Percentiles rank a stretch among this genome's conserved stretches.
phyloP scores from a whole-genome alignment of 2,329 filamentous ascomycete genomes.

The Mariannaea sp. region DNA sequence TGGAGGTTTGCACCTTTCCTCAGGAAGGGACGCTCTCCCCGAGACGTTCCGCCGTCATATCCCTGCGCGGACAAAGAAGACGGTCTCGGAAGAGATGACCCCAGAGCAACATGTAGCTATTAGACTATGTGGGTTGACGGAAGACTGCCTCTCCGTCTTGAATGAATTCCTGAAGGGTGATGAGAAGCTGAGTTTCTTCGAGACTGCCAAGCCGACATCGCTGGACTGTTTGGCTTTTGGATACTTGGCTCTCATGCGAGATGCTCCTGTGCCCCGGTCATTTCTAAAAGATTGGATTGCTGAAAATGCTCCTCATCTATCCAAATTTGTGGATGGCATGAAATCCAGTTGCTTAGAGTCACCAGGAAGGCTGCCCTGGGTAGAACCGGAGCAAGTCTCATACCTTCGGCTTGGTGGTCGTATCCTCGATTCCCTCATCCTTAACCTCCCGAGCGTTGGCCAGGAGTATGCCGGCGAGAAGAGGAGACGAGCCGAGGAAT shows the following conservation, averaged over 20 bases:
- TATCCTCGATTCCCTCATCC: constrained; percentile 43
- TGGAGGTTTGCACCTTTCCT: constrained; percentile 43
- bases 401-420: constrained; percentile 37
- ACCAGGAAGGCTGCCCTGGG: constrained; percentile 38
- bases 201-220: constrained; percentile 33
- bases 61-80: constrained; percentile 54
- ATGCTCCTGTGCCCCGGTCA: constrained; percentile 50
- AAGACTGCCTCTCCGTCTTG: constrained; percentile 73
- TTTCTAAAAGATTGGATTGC: constrained; percentile 50
- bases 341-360: constrained; percentile 28
- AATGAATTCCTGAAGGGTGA: constrained; percentile 54
- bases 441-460: constrained; percentile 44
- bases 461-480: constrained; percentile 44
- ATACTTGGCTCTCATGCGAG: constrained; percentile 76
- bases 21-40: constrained; percentile 46
- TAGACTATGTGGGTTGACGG: constrained; percentile 73
- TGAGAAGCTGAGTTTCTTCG: constrained; percentile 41
- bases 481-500: constrained; percentile 44
- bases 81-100: constrained; percentile 65
- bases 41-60: constrained; percentile 48
- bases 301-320: constrained; percentile 39
- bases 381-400: constrained; percentile 26
- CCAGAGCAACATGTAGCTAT: constrained; percentile 76
- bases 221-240: constrained; percentile 82
- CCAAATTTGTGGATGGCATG: constrained; percentile 42